These are phyloP conservation scores for Aureobasidium sp. DNA, from an alignment of 2,329 filamentous ascomycete genomes.

Conservation along the genomic window DNA sequence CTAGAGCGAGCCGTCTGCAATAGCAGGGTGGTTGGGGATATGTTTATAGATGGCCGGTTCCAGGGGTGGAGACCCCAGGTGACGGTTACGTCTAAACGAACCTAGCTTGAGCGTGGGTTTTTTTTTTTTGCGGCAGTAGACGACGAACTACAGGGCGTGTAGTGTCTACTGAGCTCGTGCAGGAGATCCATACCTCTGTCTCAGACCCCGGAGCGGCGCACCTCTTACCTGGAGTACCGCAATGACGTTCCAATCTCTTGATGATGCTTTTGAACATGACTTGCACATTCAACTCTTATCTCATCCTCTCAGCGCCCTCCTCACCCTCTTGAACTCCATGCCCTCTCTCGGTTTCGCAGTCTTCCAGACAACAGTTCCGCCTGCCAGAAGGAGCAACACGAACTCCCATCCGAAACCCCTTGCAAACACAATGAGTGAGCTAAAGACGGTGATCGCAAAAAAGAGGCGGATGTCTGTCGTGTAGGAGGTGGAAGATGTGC, in stretches of 20 bases:
- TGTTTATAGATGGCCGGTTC: background rate
- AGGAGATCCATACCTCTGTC: background rate
- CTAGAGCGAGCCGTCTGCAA: background rate
- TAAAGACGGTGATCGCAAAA: background rate
- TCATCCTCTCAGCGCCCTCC: background rate
- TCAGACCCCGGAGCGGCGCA: background rate
- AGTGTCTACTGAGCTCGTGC: background rate
- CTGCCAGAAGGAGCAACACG: background rate
- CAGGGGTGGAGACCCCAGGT: background rate
- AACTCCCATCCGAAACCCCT: background rate
- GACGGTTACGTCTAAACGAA: background rate
- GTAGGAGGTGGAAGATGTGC: background rate
- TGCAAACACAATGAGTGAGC: background rate
- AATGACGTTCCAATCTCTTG: background rate
- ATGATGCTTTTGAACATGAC: background rate
- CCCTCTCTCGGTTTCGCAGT: background rate
- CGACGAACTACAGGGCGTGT: background rate
- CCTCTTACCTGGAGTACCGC: background rate
- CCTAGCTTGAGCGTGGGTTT: background rate
- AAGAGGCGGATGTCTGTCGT: slow-evolving; percentile 2
- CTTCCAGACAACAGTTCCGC: background rate
- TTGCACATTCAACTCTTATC: background rate
- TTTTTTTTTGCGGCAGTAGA: background rate
- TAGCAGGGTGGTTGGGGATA: background rate
- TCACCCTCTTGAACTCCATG: background rate